phyloP scores from a whole-genome alignment of 257 asterid genomes.

The Thymus quinquecostatus region DNA sequence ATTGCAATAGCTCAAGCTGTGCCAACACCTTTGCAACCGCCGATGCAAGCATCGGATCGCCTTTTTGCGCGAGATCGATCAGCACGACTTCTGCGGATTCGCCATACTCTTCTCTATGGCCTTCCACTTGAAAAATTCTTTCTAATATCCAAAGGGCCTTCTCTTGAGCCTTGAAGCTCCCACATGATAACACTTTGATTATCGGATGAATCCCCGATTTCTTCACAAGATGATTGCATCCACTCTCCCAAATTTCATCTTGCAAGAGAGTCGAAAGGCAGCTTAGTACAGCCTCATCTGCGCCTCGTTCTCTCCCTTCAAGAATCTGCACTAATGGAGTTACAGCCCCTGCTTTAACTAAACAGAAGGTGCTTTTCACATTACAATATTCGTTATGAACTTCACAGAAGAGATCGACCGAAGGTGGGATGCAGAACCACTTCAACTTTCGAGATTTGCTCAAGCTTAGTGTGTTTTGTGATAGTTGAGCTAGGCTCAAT shows the following conservation, averaged over 20 bases:
- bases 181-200: conserved; percentile 49
- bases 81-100: conserved; percentile 66
- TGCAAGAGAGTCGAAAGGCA: conserved; percentile 67
- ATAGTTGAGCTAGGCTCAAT: conserved; percentile 64
- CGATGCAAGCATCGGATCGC: conserved; percentile 66
- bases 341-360: conserved; percentile 64
- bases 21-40: conserved; percentile 73
- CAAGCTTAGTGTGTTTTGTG: conserved; percentile 54
- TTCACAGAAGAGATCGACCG: conserved; percentile 48
- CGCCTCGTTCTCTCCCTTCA: conserved; percentile 54
- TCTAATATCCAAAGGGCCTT: conserved; percentile 78
- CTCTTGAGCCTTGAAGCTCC: conserved; percentile 63
- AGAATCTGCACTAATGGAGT: conserved; percentile 51
- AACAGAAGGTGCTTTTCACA: conserved; percentile 58
- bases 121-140: conserved; percentile 59
- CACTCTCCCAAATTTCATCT: conserved; percentile 76
- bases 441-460: conserved; percentile 54
- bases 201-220: conserved; percentile 47
- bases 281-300: conserved; percentile 64
- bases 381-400: conserved; percentile 70
- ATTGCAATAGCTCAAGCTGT: conserved; percentile 76
- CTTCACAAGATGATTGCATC: conserved; percentile 55
- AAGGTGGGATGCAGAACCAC: conserved; percentile 69
- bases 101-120: conserved; percentile 51
- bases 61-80: conserved; percentile 74